phyloP scores from a whole-genome alignment of 225 moss, liverwort and hornwort genomes.

The Rhytidiadelphus loreus region DNA sequence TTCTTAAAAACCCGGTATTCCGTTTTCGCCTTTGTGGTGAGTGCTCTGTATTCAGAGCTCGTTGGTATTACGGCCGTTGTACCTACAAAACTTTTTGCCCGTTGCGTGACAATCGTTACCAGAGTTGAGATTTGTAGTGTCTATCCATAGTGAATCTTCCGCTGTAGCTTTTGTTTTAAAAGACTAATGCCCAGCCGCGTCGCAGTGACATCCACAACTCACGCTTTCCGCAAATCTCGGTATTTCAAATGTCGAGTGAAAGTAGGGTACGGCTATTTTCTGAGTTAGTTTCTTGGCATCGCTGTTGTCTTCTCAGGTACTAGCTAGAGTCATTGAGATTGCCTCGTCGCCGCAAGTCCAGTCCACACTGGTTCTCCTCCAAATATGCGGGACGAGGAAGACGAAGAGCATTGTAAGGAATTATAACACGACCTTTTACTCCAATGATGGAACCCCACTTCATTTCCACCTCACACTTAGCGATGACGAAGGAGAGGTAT shows the following conservation, averaged over 20 bases:
- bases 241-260: neutral
- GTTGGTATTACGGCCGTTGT: neutral
- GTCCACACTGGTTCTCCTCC: neutral
- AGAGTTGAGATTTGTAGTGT: neutral
- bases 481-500: constrained; percentile 1
- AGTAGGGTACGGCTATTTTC: neutral
- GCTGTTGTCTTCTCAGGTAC: neutral
- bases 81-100: neutral
- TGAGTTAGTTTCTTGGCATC: neutral
- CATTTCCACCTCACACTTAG: neutral
- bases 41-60: neutral
- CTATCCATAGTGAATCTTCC: neutral
- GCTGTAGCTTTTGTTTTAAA: neutral
- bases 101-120: neutral
- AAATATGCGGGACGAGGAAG: neutral
- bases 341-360: neutral
- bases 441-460: neutral
- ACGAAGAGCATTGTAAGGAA: neutral
- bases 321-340: neutral
- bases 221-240: neutral
- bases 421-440: neutral
- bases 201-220: neutral
- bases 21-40: no score
- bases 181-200: no score
- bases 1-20: neutral